These are phyloP conservation scores for Podila horticola DNA, from an alignment of 192 early-diverging fungal genomes.

Conservation along the genomic window DNA sequence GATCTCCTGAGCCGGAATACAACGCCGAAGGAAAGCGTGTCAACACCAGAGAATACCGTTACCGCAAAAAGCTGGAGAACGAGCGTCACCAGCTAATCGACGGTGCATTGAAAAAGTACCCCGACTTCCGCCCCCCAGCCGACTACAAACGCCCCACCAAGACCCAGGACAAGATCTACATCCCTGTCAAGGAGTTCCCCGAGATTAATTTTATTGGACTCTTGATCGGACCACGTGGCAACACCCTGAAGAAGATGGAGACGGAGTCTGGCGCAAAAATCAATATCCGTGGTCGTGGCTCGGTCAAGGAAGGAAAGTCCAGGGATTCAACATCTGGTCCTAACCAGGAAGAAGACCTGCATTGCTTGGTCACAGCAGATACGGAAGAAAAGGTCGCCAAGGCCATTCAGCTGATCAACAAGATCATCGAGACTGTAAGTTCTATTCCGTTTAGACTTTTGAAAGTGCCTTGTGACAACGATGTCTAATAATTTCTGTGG, in stretches of 20 bases:
- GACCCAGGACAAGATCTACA: conserved; percentile 92
- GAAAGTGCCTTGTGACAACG: no score
- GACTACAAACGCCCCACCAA: conserved; percentile 91
- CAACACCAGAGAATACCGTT: conserved; percentile 95
- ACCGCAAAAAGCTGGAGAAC: conserved; percentile 91
- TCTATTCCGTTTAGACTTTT: neutral
- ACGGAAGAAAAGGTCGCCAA: conserved; percentile 87
- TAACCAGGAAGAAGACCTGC: conserved; percentile 83
- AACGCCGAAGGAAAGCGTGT: conserved; percentile 93
- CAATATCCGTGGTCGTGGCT: conserved; percentile 95
- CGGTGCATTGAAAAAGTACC: conserved; percentile 77
- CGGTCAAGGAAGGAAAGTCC: conserved; percentile 95
- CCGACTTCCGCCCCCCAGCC: conserved; percentile 86
- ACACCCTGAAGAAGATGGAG: conserved; percentile 97
- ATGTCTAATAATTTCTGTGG: neutral
- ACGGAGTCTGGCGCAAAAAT: conserved; percentile 94
- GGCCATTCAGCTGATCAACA: conserved; percentile 87
- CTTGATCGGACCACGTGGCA: conserved; percentile 96
- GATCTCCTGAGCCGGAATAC: conserved; percentile 94
- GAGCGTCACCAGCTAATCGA: conserved; percentile 91
- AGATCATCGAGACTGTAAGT: conserved; percentile 92
- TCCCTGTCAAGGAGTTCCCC: conserved; percentile 95
- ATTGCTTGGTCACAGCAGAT: conserved; percentile 92
- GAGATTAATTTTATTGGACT: conserved; percentile 99
- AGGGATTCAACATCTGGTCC: conserved; percentile 59